Percentiles rank a stretch among this genome's conserved stretches.
Evolutionary conservation across 257 asterid species (phyloP).

Genomic region (Solanum chiquidenum): DNA sequence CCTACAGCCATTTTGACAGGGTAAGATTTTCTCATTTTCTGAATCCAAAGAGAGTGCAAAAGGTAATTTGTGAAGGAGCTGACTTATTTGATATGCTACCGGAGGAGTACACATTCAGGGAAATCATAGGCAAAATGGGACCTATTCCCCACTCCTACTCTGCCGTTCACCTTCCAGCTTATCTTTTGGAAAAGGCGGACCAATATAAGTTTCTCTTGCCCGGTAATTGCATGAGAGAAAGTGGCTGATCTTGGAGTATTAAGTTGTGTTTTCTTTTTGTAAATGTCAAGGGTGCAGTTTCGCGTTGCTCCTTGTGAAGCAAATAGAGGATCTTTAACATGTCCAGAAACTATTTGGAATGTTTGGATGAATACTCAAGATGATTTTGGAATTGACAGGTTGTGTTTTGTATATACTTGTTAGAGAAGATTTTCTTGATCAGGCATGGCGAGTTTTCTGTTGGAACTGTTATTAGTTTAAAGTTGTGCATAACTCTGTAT

Average conservation of each 20-base stretch:
- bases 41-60: slow-evolving; percentile 62
- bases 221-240: slow-evolving; percentile 66
- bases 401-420: slow-evolving; percentile 16
- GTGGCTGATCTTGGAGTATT: slow-evolving; percentile 28
- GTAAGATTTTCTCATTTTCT: slow-evolving; percentile 66
- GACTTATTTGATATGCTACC: slow-evolving; percentile 86
- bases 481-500: slow-evolving; percentile 1
- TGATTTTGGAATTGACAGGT: background rate
- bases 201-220: slow-evolving; percentile 59
- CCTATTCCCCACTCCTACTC: slow-evolving; percentile 72
- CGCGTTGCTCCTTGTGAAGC: slow-evolving; percentile 17
- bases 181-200: slow-evolving; percentile 65
- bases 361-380: slow-evolving; percentile 11
- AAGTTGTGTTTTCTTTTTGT: slow-evolving; percentile 5
- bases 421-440: slow-evolving; percentile 18
- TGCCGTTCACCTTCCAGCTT: slow-evolving; percentile 75
- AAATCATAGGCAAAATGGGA: slow-evolving; percentile 79
- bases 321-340: slow-evolving; percentile 10
- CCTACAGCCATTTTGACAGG: slow-evolving; percentile 70
- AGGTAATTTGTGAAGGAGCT: slow-evolving; percentile 64
- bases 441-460: slow-evolving; percentile 3
- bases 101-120: slow-evolving; percentile 72
- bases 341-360: slow-evolving; percentile 35
- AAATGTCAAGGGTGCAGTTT: slow-evolving; percentile 30
- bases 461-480: background rate